Evolutionary conservation across 2,329 filamentous ascomycete species (phyloP).

Genomic region (Cladophialophora carrionii): DNA sequence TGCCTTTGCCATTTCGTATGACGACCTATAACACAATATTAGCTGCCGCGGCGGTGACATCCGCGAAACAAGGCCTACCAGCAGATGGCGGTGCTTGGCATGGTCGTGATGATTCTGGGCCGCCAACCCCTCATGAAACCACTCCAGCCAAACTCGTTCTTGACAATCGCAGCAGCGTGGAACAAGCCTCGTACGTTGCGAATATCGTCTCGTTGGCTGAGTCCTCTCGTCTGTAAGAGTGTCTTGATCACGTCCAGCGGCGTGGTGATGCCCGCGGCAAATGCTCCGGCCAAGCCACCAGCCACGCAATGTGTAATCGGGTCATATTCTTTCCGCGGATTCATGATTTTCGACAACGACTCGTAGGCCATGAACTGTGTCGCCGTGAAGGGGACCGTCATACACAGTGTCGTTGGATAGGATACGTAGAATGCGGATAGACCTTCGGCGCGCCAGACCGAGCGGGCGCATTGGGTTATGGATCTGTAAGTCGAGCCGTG

Average conservation of each 20-base stretch:
- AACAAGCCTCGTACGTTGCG: constrained; percentile 80
- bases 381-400: constrained; percentile 98
- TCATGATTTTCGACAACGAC: constrained; percentile 91
- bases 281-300: constrained; percentile 87
- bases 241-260: constrained; percentile 99
- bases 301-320: constrained; percentile 91
- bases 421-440: constrained; percentile 95
- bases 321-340: constrained; percentile 77
- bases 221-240: constrained; percentile 88
- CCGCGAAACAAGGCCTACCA: constrained; percentile 62
- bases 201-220: constrained; percentile 76
- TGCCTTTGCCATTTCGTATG: constrained; percentile 70
- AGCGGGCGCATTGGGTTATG: constrained; percentile 81
- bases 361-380: constrained; percentile 98
- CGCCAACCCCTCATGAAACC: constrained; percentile 94
- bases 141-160: constrained; percentile 76
- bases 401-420: constrained; percentile 94
- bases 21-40: constrained; percentile 53
- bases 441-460: constrained; percentile 86
- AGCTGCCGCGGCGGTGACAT: neutral
- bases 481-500: constrained; percentile 92
- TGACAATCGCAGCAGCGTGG: constrained; percentile 78
- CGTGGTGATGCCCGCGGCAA: constrained; percentile 91
- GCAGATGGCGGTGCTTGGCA: constrained; percentile 99
- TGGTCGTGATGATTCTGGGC: constrained; percentile 90